Evolutionary conservation across 2,329 filamentous ascomycete genomes (phyloP).

Genomic region (Erysiphe pulchra): DNA sequence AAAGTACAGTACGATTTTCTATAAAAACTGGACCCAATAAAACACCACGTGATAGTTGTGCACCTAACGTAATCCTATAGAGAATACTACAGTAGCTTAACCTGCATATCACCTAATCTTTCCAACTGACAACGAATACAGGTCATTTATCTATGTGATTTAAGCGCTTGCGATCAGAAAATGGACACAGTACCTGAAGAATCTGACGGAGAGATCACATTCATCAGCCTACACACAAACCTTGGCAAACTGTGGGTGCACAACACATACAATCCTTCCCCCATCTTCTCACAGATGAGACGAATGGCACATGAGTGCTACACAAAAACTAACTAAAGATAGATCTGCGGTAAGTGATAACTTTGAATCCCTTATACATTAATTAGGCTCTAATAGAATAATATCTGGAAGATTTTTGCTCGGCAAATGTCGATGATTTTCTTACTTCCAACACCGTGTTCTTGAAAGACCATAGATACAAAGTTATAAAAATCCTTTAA

Average conservation of each 20-base stretch:
- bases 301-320: no score
- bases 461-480: no score
- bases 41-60: neutral
- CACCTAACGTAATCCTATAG: neutral
- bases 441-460: no score
- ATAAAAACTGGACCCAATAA: neutral
- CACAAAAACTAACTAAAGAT: no score
- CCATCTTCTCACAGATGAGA: neutral
- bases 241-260: no score
- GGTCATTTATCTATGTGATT: neutral
- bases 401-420: no score
- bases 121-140: neutral
- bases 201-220: neutral
- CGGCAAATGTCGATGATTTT: no score
- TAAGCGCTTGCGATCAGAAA: neutral
- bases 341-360: no score
- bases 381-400: no score
- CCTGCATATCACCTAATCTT: neutral
- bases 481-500: no score
- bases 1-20: neutral
- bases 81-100: neutral
- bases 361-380: no score
- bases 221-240: neutral
- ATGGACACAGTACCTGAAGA: neutral
- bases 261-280: neutral